Evolutionary conservation across 1,284 basidiomycete species (phyloP), one percentile per base, ranked within the genome.

Genomic region (Sphagnurus paluster): DNA sequence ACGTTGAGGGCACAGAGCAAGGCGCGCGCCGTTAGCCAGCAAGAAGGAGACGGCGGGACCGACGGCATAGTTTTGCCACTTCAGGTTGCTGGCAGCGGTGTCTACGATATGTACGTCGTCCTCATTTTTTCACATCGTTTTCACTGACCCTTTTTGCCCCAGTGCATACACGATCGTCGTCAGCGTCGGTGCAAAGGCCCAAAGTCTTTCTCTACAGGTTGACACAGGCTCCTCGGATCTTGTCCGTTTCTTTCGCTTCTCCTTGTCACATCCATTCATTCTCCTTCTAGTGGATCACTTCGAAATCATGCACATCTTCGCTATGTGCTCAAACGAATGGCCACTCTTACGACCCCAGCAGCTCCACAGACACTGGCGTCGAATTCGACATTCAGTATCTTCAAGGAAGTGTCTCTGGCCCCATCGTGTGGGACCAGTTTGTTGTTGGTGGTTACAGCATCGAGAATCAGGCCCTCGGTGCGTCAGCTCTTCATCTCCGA

Each of bases 191-290:
- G 23, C 48, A 2, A 54, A 54, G 55, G 58, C 57, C 5, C 79
- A 82, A 50, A 71, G 72, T 17, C 63, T 83, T 25, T 77, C 72
- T 3, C 64, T 90, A 2, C 84, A 87, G 55, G 74, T 89, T 25
- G 87, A 90, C 56, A 86, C 83, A 0, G 87, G 87, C 26, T 89
- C 86, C 1, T 84, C 84, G 0, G 87, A 90, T 63, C 70, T 89
- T 20, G 85, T 86, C 46, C 54, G 81, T 67, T 16, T 35, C 23
- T 19, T 39, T 37, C 13, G 30, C 37, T 30, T 28, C 21, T 16
- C 39, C 8, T 16, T 10, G 46, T 36, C 35, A n/a, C n/a, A n/a
- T 14, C 84, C 82, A 80, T 0, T 81, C 80, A 0, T 71, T 72
- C 5, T 69, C 76, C 1, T 62, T 19, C 0, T 26, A 53, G 51